A percentile compares a stretch with the other conserved stretches of the same genome.
Evolutionary conservation across 768 basidiomycete genomes (phyloP).

Genomic region (Chlorophyllum brunneum): DNA sequence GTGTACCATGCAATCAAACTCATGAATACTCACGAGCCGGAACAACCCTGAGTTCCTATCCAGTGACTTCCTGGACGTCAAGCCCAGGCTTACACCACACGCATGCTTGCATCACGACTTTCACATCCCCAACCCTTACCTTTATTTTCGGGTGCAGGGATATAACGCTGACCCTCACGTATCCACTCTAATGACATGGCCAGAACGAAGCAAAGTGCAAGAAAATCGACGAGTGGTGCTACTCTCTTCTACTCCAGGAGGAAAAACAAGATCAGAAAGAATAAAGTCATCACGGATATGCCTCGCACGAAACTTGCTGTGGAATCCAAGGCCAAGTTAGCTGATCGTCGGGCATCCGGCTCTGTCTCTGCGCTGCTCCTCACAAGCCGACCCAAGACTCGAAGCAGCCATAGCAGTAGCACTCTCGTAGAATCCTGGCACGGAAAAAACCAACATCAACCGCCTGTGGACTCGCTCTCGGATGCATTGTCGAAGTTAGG

Average conservation of each 20-base stretch:
- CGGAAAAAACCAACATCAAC: background rate
- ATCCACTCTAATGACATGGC: no score
- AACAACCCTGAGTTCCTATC: no score
- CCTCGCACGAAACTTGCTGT: background rate
- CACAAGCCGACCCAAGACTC: background rate
- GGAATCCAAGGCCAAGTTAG: background rate
- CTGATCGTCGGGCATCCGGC: no score
- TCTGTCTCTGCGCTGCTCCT: background rate
- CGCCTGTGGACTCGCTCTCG: background rate
- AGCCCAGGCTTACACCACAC: no score
- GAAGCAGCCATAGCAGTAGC: background rate
- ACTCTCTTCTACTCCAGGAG: background rate
- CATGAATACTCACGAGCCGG: no score
- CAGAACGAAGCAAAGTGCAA: slow-evolving; percentile 5
- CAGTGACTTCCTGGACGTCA: no score
- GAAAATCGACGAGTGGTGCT: slow-evolving; percentile 1
- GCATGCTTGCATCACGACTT: no score
- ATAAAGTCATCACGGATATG: background rate
- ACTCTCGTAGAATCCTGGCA: background rate
- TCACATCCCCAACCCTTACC: no score
- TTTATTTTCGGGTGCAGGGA: no score
- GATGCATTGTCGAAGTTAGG: slow-evolving; percentile 1
- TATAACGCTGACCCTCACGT: no score
- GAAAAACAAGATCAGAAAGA: background rate
- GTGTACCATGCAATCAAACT: no score